Evolutionary conservation across 768 basidiomycete genomes (phyloP).

Genomic region (Tremella mesenterica): DNA sequence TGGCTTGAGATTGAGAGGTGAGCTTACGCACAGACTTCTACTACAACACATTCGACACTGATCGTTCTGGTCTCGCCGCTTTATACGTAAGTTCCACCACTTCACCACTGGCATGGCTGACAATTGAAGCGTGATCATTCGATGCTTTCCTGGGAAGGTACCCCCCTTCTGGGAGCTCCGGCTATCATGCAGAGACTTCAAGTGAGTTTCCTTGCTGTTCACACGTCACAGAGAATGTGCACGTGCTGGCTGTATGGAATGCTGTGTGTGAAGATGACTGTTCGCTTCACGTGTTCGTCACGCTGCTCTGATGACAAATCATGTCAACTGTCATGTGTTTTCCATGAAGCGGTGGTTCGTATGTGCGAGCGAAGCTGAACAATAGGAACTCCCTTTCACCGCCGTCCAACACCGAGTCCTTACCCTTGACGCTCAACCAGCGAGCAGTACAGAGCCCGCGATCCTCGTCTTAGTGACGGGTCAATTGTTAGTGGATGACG

Average conservation of each 20-base stretch:
- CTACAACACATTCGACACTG: conserved; percentile 65
- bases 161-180: conserved; percentile 50
- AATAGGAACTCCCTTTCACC: conserved; percentile 65
- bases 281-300: too few relatives aligned
- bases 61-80: conserved; percentile 52
- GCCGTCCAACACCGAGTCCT: conserved; percentile 71
- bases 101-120: background rate
- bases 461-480: conserved; percentile 84
- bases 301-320: background rate
- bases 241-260: too few relatives aligned
- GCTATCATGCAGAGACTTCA: conserved; percentile 70
- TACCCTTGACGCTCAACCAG: conserved; percentile 83
- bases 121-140: conserved; percentile 59
- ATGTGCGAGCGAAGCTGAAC: background rate
- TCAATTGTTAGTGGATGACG: conserved; percentile 70
- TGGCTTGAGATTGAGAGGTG: background rate
- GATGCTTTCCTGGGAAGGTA: conserved; percentile 74
- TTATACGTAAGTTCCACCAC: conserved; percentile 64
- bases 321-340: background rate
- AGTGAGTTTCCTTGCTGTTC: too few relatives aligned
- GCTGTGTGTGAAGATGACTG: too few relatives aligned
- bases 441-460: conserved; percentile 53
- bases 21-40: conserved; percentile 59
- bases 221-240: too few relatives aligned
- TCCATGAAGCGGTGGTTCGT: background rate